Conservation (phyloP, 495 filamentous ascomycete genomes). For the Annulohypoxylon nitens region DNA sequence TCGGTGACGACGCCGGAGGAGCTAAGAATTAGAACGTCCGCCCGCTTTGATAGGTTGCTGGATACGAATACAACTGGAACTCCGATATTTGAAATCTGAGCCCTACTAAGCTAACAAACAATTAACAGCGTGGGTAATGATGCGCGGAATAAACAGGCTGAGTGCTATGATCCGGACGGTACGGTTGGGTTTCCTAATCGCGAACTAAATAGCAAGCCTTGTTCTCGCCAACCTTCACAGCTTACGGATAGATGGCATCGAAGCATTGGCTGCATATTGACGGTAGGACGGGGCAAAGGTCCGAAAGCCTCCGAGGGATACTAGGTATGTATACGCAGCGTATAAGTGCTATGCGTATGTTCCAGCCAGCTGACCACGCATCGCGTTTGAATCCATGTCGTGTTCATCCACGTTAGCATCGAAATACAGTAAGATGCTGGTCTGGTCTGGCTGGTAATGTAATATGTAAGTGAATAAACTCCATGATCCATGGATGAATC, state of each 20-base stretch:
- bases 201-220: constrained; percentile 35
- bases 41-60: constrained; percentile 18
- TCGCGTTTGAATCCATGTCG: constrained; percentile 19
- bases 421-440: constrained; percentile 31
- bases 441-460: neutral
- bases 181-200: constrained; percentile 35
- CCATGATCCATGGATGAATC: constrained; percentile 3
- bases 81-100: constrained; percentile 6
- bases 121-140: neutral
- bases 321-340: too few species aligned
- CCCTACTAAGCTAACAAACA: constrained; percentile 2
- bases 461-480: constrained; percentile 9
- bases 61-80: neutral
- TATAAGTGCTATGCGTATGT: neutral
- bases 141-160: constrained; percentile 43
- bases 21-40: constrained; percentile 22
- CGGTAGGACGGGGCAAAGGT: constrained; percentile 30
- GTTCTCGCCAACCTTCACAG: constrained; percentile 35
- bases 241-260: constrained; percentile 41
- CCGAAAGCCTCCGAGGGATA: constrained; percentile 25
- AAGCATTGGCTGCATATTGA: constrained; percentile 41
- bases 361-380: constrained; percentile 33
- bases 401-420: constrained; percentile 25
- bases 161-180: constrained; percentile 37
- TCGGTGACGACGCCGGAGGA: constrained; percentile 31